Base-by-base conservation (phyloP, 176 grass and related monocot species). In the Cenchrus purpureus region DNA sequence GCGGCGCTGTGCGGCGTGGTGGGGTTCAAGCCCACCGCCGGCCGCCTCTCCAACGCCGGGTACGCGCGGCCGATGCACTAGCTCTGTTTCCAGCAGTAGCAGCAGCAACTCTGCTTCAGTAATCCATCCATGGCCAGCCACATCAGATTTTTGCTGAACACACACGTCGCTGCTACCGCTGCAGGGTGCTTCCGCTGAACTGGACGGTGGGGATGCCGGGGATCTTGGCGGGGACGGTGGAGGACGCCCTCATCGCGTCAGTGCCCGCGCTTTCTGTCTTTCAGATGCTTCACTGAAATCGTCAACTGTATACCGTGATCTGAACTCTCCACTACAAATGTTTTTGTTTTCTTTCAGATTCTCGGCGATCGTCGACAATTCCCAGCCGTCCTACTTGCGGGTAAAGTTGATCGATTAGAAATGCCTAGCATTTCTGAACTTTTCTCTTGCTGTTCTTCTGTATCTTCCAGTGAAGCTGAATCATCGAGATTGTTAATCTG, bases 131-230 rank as follows among this genome's bases (percentile, higher is more conserved):
- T 46, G 13, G 32, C 62, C 28, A 65, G 32, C 62, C 28, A 65
- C 28, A 2, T 32, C 62, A 65, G 62, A 65, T 4, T 40, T 40
- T 31, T 62, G 28, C 62, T 68, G 10, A 49, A 46, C 16, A 12
- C 11, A 32, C 31, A 1, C 70, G 20, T 25, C 31, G 49, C 12
- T 31, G 12, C 11, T n/a, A 6, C 3, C 12, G 53, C 86, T 79
- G n/a, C 90, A 97, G 92, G 61, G 89, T 95, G 68, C 91, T 99
- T 60, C 97, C 97, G 43, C 71, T 99, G 70, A 99, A 99, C 73
- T 99, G 97, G 97, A 99, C 97, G 1, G 97, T 99, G 19, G 97
- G 97, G 22, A 99, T 97, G 94, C 88, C 92, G 2, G 97, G 97
- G 32, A 99, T 99, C 82, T 68, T 99, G 46, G 97, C 97, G 16